Evolutionary conservation across 2,329 filamentous ascomycete species (phyloP), one percentile per base, ranked within the genome.

Genomic region (Tolypocladium paradoxum): DNA sequence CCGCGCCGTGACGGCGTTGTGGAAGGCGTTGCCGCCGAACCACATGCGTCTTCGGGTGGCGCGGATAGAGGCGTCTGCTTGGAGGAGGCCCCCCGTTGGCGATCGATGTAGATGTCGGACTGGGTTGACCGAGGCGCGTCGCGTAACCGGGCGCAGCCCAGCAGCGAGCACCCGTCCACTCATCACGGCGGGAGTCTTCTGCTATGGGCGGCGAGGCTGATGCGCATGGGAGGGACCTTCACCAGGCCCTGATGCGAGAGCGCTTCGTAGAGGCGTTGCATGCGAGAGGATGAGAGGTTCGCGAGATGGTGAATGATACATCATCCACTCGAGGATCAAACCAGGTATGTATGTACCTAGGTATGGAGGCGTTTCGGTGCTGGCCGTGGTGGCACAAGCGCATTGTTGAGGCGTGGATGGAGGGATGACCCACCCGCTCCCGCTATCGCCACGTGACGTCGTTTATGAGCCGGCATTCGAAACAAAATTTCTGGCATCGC

Each of bases 21-120:
- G 91, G 61, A 96, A 89, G 24, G 85, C 80, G 64, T 89, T 93
- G 50, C 87, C 87, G 14, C 84, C 76, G n/a, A 88, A 85, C 85
- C 88, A 93, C 68, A 84, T 77, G 56, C 85, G 81, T 53, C 78
- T 76, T 67, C 80, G 73, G 64, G 81, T 74, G 65, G 78, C 73
- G 63, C 83, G 78, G 61, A 83, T 74, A 61, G 79, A 75, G 56
- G 79, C 76, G 71, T 88, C 81, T 59, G 83, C 76, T 61, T 83
- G 77, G 55, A 89, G 76, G 36, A 90, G 78, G 29, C 87, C 86
- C 53, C 85, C 84, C 16, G 83, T 82, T 35, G 84, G 80, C 55
- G 84, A 75, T 57, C 77, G 82, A 70, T 88, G 83, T 61, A 87
- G 75, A 66, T 84, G 79, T 62, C 85, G 85, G 62, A 75, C 73